Evolutionary conservation across 1,139 yeast species (phyloP), one percentile per base, ranked within the genome.

Genomic region (Hemisphaericaspora xylanilytica): DNA sequence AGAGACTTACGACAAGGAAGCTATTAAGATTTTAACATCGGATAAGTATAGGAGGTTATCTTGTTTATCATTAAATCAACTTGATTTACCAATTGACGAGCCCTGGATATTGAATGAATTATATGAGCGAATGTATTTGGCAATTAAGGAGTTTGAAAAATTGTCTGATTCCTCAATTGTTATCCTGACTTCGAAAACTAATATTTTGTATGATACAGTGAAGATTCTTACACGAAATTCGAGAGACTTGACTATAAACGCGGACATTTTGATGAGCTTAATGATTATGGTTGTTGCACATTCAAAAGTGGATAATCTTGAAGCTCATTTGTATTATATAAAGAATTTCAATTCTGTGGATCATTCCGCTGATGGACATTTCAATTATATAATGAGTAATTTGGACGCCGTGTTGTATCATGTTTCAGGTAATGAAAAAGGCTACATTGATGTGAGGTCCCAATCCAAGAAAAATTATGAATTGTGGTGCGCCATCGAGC

Each of bases 351-450:
- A 81, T 40, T 55, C 66, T 0, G 41, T 44, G 3, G 63, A 61
- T 35, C 44, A 45, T 33, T 24, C 55, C 1, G 47, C 54, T 18
- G 48, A 75, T 61, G 66, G 75, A 40, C 58, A 73, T 58, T 44
- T 70, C 44, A 67, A 57, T 46, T 71, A 69, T 42, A 70, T 70
- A 20, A 50, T 89, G 24, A 83, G 95, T 38, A 87, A 95, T 9
- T 65, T 89, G 33, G 96, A 89, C 52, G 96, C 92, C 0, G 95
- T 88, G 0, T 53, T 88, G 6, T 78, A 65, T 43, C 94, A 85
- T 54, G 67, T 87, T 20, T 59, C 68, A 1, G 47, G 58, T 4
- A 59, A 59, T 9, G 51, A 49, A 1, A 48, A 53, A 1, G 74
- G 75, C 32, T 43, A 66, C n/a, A 44, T 52, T 2, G 68, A 70